Evolutionary conservation across 202 grass and related monocot species (phyloP), one percentile per base, ranked within the genome.

Genomic region (Zoysia matrella): DNA sequence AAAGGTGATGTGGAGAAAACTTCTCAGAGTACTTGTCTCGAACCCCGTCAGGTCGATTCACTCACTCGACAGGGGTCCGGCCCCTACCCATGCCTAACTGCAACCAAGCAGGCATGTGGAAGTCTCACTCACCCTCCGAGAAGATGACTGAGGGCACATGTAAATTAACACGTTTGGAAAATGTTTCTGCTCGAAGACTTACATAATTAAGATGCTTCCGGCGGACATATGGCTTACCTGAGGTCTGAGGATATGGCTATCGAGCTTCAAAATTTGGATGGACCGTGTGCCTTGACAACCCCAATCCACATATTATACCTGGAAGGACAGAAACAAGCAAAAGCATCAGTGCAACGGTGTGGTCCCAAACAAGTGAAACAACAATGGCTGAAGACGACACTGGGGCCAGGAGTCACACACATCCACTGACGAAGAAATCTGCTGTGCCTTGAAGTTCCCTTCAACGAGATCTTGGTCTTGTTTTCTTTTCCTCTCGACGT

Each of bases 291-390:
- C 70, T 85, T 47, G 52, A 10, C 60, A 47, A 82, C 65, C 52
- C 45, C 67, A 60, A 81, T 81, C 68, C 83, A 89, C 74, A 78
- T 63, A 41, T 14, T 14, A 13, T 74, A 77, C 60, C 52, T 55
- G 52, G 22, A 2, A 53, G 0, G 61, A 62, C 67, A 60, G 40
- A 49, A 40, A 44, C 61, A 11, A 80, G 18, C 42, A 67, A 30
- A 52, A 65, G 7, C 30, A 51, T 67, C 83, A 46, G 51, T 30
- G 44, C 63, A 55, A 43, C 44, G 4, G 52, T 5, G 7, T 60
- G 47, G 53, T 57, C 40, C 62, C 14, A 61, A 66, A 82, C 52
- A 18, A 51, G 22, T 30, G 22, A 30, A 30, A 30, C 22, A 30
- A 30, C 18, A 47, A 6, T 44, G 51, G 43, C 41, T 44, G 53